Evolutionary conservation across 2,329 filamentous ascomycete genomes (phyloP).

Genomic region (Rutstroemia sp.): DNA sequence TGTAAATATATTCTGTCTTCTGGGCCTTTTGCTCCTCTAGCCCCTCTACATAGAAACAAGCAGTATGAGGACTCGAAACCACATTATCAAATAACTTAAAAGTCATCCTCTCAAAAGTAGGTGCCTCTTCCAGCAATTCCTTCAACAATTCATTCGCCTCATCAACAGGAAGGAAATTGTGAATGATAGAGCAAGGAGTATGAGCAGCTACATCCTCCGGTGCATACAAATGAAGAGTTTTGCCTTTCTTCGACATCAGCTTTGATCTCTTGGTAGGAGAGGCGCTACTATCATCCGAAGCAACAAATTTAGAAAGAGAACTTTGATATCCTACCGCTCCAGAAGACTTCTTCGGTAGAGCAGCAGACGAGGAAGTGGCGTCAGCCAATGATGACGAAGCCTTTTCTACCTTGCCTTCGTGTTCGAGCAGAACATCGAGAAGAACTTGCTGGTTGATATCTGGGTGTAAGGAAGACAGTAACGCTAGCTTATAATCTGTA

Average conservation of each 20-base stretch:
- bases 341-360: constrained; percentile 24
- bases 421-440: constrained; percentile 70
- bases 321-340: constrained; percentile 47
- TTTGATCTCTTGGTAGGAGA: constrained; percentile 37
- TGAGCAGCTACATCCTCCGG: constrained; percentile 73
- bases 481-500: constrained; percentile 83
- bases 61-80: constrained; percentile 78
- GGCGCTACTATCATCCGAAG: constrained; percentile 1
- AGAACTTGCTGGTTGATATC: constrained; percentile 55
- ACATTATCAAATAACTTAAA: constrained; percentile 88
- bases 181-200: constrained; percentile 86
- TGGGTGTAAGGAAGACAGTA: constrained; percentile 72
- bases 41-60: constrained; percentile 74
- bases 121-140: constrained; percentile 69
- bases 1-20: constrained; percentile 77
- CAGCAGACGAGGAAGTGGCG: constrained; percentile 5
- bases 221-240: constrained; percentile 76
- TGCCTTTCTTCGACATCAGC: constrained; percentile 64
- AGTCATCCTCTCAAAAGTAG: constrained; percentile 60
- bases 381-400: constrained; percentile 51
- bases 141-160: constrained; percentile 66
- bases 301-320: constrained; percentile 48
- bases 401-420: constrained; percentile 66
- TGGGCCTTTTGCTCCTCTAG: constrained; percentile 62
- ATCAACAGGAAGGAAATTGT: constrained; percentile 72